Conservation (phyloP, 495 filamentous ascomycete species). For the Penicillium manginii region DNA sequence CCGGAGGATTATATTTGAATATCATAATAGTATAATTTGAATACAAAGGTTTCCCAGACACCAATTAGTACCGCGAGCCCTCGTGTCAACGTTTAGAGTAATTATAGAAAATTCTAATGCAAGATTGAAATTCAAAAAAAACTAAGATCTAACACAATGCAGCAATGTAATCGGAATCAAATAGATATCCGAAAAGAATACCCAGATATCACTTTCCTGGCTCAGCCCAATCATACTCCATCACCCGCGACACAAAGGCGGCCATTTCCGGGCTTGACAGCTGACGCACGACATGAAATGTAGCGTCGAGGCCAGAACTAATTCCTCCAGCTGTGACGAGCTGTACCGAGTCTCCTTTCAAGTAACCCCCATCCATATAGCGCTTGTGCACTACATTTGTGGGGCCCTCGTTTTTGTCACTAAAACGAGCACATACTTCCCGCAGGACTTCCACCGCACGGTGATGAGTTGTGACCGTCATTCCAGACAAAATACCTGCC, state of each 20-base stretch:
- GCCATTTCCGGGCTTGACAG: constrained; percentile 70
- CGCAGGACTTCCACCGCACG: constrained; percentile 70
- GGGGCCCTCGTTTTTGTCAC: constrained; percentile 46
- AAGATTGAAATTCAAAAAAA: background rate
- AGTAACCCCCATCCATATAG: constrained; percentile 68
- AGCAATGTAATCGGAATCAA: background rate
- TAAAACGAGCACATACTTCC: constrained; percentile 55
- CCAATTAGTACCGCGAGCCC: too few relatives aligned
- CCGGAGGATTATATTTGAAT: background rate
- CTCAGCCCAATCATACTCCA: constrained; percentile 73
- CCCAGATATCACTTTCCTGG: constrained; percentile 53
- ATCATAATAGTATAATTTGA: too few relatives aligned
- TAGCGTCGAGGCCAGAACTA: constrained; percentile 76
- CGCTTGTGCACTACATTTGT: constrained; percentile 77
- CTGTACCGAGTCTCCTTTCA: constrained; percentile 69
- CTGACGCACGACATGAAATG: constrained; percentile 75
- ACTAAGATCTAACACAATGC: background rate
- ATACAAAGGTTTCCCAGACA: too few relatives aligned
- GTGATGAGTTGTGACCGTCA: constrained; percentile 74
- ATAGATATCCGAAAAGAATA: background rate
- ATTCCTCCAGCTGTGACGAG: constrained; percentile 79
- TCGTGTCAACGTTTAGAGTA: background rate
- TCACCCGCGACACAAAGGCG: constrained; percentile 65
- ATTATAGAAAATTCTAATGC: background rate
- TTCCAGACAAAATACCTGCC: constrained; percentile 69